Conservation (phyloP, 345 rosid species). For the Heritiera littoralis region DNA sequence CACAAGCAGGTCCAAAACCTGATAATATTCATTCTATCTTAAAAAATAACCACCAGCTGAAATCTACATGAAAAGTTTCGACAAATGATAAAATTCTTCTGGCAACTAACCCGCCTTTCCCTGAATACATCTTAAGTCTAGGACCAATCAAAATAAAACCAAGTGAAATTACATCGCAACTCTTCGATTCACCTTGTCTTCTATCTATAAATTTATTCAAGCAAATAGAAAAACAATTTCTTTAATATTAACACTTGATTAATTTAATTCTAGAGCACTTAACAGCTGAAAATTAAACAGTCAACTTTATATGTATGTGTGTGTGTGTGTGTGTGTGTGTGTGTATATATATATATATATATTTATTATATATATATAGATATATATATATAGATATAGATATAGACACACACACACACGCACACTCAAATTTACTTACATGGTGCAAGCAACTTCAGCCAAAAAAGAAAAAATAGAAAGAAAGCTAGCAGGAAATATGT, state of each 20-base stretch:
- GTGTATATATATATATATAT: too few relatives aligned
- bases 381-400: too few relatives aligned
- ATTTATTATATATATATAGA: too few relatives aligned
- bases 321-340: too few relatives aligned
- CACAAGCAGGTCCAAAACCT: constrained; percentile 2
- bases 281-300: not conserved
- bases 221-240: not conserved
- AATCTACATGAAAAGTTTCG: not conserved
- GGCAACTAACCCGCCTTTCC: not conserved
- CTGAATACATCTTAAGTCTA: not conserved
- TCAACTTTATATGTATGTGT: too few relatives aligned
- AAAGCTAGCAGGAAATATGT: not conserved
- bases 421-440: not conserved
- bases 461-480: not conserved
- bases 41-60: not conserved
- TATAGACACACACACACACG: too few relatives aligned
- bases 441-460: not conserved
- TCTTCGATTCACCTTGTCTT: not conserved
- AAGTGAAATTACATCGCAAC: not conserved
- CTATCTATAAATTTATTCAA: not conserved
- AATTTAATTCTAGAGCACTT: not conserved
- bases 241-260: too few relatives aligned
- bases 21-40: not conserved
- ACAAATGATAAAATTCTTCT: not conserved
- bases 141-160: not conserved